phyloP scores from a whole-genome alignment of 2,329 filamentous ascomycete genomes.

The Triangularia verruculosa region DNA sequence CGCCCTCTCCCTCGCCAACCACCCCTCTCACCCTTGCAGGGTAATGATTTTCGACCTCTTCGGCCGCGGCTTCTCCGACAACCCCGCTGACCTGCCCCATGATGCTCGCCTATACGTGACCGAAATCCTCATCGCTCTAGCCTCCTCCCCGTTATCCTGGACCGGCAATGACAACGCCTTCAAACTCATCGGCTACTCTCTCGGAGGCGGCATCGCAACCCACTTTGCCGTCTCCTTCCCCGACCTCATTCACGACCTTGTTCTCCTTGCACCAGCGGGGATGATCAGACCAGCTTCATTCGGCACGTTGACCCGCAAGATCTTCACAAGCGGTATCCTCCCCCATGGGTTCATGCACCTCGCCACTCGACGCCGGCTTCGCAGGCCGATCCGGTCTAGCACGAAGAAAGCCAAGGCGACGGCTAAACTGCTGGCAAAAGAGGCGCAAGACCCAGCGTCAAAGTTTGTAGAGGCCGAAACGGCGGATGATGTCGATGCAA shows the following conservation, averaged over 20 bases:
- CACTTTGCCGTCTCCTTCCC: slow-evolving; percentile 74
- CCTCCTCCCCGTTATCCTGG: slow-evolving; percentile 66
- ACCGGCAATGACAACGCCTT: slow-evolving; percentile 53
- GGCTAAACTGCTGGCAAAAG: neutral
- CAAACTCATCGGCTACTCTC: slow-evolving; percentile 72
- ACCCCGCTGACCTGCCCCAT: slow-evolving; percentile 64
- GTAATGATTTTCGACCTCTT: slow-evolving; percentile 80
- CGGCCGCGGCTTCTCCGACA: slow-evolving; percentile 65
- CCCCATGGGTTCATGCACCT: slow-evolving; percentile 50
- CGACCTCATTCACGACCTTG: slow-evolving; percentile 62
- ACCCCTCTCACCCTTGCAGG: slow-evolving; percentile 57
- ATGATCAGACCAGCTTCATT: slow-evolving; percentile 61
- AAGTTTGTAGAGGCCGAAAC: slow-evolving; percentile 28
- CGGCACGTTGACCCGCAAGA: slow-evolving; percentile 45
- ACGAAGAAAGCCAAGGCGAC: slow-evolving; percentile 27
- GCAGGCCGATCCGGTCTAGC: slow-evolving; percentile 46
- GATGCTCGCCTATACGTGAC: slow-evolving; percentile 70
- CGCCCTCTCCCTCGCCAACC: slow-evolving; percentile 60
- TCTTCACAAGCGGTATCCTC: slow-evolving; percentile 55
- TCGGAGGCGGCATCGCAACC: slow-evolving; percentile 75
- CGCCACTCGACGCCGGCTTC: slow-evolving; percentile 48
- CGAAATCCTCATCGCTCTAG: slow-evolving; percentile 68
- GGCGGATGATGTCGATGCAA: neutral
- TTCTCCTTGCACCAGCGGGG: slow-evolving; percentile 77
- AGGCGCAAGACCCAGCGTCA: slow-evolving; percentile 13